Evolutionary conservation across 345 rosid genomes (phyloP), one percentile per base, ranked within the genome.

Genomic region (Syzygium aqueum): DNA sequence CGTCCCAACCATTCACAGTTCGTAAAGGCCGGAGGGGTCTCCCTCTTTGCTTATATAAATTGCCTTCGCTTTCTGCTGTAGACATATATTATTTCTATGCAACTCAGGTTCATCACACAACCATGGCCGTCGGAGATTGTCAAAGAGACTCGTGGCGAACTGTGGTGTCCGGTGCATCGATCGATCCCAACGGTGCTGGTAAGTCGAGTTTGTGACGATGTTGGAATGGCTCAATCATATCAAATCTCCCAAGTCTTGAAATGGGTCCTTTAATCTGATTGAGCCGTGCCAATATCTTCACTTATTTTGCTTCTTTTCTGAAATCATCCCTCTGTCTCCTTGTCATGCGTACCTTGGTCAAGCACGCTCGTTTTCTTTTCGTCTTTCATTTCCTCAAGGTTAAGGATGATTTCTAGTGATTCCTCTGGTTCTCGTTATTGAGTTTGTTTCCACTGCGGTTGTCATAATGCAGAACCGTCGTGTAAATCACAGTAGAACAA

Each of bases 261-360:
- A 86, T 89, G 93, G 93, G 92, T 91, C 92, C 77, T 94, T 92
- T 94, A 87, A 91, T 93, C 92, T 93, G 96, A 94, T 94, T 94
- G 95, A 94, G 94, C 96, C 96, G 95, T 89, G 96, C 96, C 94
- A 94, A 93, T 94, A 93, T 94, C 96, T 28, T 84, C 85, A 30
- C 59, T 37, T 37, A 0, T 19, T 40, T 73, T 73, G 27, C 49
- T 73, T 67, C 80, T 19, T 33, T 21, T 1, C 82, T 73, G 82
- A 73, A 19, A 37, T 37, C 49, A 73, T 73, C 82, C 49, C 9
- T 11, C 30, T 15, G 19, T 61, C 73, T n/a, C 33, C 73, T 61
- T 61, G 73, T n/a, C 30, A n/a, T 61, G 73, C 73, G 10, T n/a
- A 13, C 33, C 73, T n/a, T n/a, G 37, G 27, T 73, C 82, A 5